Conservation (phyloP, 108 stramenopile genomes). For the Nannochloropsis granulata region DNA sequence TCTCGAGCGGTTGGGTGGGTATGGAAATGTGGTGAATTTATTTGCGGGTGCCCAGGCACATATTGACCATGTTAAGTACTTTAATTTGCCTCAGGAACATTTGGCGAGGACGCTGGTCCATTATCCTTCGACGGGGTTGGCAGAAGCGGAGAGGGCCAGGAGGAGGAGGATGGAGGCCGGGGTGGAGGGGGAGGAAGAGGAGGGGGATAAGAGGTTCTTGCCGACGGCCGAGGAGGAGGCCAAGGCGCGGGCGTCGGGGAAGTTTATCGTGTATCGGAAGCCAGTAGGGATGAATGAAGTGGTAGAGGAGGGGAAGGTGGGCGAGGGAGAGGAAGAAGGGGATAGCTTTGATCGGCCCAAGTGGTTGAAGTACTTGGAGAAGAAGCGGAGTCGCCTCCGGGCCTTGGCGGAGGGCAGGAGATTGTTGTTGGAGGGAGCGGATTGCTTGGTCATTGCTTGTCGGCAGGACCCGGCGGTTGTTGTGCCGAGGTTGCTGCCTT, state of each 20-base stretch:
- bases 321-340: background rate
- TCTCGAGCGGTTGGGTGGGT: slow-evolving; percentile 34
- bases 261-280: background rate
- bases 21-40: slow-evolving; percentile 13
- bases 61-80: background rate
- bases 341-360: background rate
- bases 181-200: background rate
- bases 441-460: background rate
- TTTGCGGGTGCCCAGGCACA: slow-evolving; percentile 10
- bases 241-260: background rate
- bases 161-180: background rate
- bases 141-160: background rate
- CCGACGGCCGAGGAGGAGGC: background rate
- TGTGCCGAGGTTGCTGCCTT: background rate
- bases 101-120: background rate
- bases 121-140: background rate
- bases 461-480: background rate
- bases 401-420: background rate
- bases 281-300: background rate
- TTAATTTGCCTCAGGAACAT: background rate
- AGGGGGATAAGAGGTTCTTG: background rate
- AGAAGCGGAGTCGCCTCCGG: background rate
- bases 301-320: background rate
- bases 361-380: background rate
- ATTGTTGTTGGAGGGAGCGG: background rate